A percentile compares a stretch with the other conserved stretches of the same genome.
Evolutionary conservation across 192 early-diverging fungal species (phyloP).

Genomic region (Backusella tuberculispora): DNA sequence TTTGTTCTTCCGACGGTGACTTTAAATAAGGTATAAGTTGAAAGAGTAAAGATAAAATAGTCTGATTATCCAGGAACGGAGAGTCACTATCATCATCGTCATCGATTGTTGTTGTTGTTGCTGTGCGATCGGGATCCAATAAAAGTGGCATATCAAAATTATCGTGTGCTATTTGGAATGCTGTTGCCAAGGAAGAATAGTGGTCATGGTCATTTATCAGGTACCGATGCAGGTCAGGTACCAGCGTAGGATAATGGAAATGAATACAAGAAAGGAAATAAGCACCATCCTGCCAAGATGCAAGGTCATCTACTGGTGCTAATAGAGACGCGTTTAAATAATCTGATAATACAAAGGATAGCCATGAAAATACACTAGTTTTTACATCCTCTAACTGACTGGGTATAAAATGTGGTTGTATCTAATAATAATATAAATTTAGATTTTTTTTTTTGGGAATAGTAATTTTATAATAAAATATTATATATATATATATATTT

Average conservation of each 20-base stretch:
- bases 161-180: constrained; percentile 16
- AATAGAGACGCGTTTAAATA: constrained; percentile 27
- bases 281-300: constrained; percentile 22
- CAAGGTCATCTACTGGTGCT: neutral
- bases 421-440: neutral
- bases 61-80: neutral
- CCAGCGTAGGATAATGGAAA: constrained; percentile 28
- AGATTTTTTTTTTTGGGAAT: neutral
- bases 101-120: neutral
- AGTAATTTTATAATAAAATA: neutral
- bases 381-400: constrained; percentile 9
- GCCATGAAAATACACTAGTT: constrained; percentile 15
- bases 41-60: neutral
- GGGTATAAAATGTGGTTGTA: constrained; percentile 24
- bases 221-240: constrained; percentile 12
- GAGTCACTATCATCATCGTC: neutral
- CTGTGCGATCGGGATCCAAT: constrained; percentile 2
- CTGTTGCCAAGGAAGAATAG: neutral
- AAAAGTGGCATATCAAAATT: constrained; percentile 15
- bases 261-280: constrained; percentile 22
- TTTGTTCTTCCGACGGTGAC: neutral
- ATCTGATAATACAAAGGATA: constrained; percentile 17
- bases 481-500: constrained; percentile 6
- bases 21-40: constrained; percentile 10
- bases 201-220: neutral